Conservation (phyloP, 345 rosid species). For the Xanthoceras sorbifolium region DNA sequence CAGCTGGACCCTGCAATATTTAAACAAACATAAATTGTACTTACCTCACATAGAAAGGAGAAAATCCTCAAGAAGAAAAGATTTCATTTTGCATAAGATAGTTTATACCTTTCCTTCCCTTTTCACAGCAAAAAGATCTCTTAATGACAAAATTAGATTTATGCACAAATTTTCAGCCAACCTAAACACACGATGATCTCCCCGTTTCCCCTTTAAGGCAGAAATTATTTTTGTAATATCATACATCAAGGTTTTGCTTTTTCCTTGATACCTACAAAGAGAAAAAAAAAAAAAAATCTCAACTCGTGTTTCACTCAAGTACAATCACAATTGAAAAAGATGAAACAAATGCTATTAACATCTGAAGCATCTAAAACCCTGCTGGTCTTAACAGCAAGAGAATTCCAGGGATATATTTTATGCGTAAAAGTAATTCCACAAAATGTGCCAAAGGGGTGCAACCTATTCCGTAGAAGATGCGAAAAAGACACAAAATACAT, state of each 20-base stretch:
- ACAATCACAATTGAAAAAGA: slow-evolving; percentile 15
- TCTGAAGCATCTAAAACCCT: slow-evolving; percentile 11
- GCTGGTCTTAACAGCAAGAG: slow-evolving; percentile 2
- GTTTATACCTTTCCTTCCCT: slow-evolving; percentile 87
- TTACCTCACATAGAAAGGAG: slow-evolving; percentile 15
- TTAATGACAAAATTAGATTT: slow-evolving; percentile 82
- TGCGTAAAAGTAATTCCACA: neutral
- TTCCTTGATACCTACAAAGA: slow-evolving; percentile 82
- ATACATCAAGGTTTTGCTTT: slow-evolving; percentile 89
- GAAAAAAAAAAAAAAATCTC: neutral
- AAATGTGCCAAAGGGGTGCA: neutral
- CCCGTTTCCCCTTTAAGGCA: slow-evolving; percentile 89
- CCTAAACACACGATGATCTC: slow-evolving; percentile 94
- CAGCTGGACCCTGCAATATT: slow-evolving; percentile 84
- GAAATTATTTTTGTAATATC: slow-evolving; percentile 94
- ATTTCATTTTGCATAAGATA: slow-evolving; percentile 10
- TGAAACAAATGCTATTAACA: slow-evolving; percentile 1
- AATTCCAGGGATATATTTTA: neutral
- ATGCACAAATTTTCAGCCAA: slow-evolving; percentile 94
- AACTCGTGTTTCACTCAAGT: slow-evolving; percentile 12
- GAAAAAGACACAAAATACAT: neutral
- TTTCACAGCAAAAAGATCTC: slow-evolving; percentile 89
- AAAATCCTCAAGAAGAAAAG: slow-evolving; percentile 13
- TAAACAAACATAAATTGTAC: slow-evolving; percentile 18
- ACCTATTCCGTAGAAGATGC: neutral